phyloP scores from a whole-genome alignment of 1,284 basidiomycete species.

The Ceratobasidium sp. region DNA sequence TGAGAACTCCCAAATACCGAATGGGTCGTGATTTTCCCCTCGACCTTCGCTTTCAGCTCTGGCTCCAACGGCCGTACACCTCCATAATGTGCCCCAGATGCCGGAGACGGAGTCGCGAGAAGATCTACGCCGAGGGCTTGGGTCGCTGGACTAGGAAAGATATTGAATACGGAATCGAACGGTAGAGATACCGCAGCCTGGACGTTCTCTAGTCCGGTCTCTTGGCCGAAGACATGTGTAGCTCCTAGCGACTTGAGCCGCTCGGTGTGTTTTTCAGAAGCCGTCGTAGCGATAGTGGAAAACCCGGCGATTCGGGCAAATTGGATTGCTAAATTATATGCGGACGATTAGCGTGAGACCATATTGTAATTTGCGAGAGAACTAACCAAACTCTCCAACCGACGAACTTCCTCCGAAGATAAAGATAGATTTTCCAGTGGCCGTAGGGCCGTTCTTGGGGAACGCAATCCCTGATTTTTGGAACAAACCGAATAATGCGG shows the following conservation, averaged over 20 bases:
- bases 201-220: conserved; percentile 55
- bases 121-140: conserved; percentile 55
- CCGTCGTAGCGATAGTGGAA: conserved; percentile 58
- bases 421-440: conserved; percentile 31
- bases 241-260: conserved; percentile 68
- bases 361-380: neutral
- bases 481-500: conserved; percentile 41
- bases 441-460: conserved; percentile 26
- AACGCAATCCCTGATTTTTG: conserved; percentile 34
- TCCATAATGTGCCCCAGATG: conserved; percentile 15
- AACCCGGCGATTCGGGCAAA: conserved; percentile 51
- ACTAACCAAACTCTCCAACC: conserved; percentile 39
- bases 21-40: conserved; percentile 5
- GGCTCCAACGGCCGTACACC: neutral
- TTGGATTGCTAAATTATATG: conserved; percentile 48
- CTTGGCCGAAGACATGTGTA: conserved; percentile 67
- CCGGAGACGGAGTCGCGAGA: conserved; percentile 47
- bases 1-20: conserved; percentile 14
- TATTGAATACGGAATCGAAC: conserved; percentile 60
- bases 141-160: conserved; percentile 57
- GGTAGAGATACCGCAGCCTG: conserved; percentile 53
- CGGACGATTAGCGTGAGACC: neutral
- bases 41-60: conserved; percentile 35
- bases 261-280: conserved; percentile 64
- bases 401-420: conserved; percentile 47